Percentiles rank a stretch among this genome's conserved stretches.
phyloP scores from a whole-genome alignment of 257 asterid genomes.

The Ophiorrhiza pumila region DNA sequence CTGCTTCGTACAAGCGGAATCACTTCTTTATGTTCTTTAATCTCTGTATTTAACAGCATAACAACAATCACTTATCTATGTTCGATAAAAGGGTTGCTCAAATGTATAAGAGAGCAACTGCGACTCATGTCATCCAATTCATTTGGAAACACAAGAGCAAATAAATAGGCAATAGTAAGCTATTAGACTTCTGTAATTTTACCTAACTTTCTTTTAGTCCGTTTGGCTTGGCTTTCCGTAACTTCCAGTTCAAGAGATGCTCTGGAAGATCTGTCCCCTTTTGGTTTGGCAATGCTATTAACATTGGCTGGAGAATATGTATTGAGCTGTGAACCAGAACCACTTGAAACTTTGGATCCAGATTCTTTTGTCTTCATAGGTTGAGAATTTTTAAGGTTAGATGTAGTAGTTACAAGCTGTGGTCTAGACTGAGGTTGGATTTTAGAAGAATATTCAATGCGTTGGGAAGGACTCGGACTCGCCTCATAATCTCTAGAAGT shows the following conservation, averaged over 20 bases:
- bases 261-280: conserved; percentile 27
- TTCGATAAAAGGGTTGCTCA: too few relatives aligned
- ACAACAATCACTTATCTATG: not conserved
- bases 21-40: conserved; percentile 41
- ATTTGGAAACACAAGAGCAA: not conserved
- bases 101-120: not conserved
- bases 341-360: conserved; percentile 22
- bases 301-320: conserved; percentile 21
- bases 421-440: conserved; percentile 28
- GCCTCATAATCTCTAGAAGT: conserved; percentile 14
- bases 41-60: conserved; percentile 29
- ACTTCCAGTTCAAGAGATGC: conserved; percentile 22
- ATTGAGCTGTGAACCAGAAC: conserved; percentile 27
- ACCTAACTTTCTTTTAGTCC: conserved; percentile 43
- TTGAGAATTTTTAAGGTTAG: conserved; percentile 30
- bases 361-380: conserved; percentile 28
- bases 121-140: not conserved
- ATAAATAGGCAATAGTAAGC: not conserved
- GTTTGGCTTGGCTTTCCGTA: conserved; percentile 29
- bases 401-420: conserved; percentile 29
- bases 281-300: conserved; percentile 17
- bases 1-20: conserved; percentile 29
- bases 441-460: conserved; percentile 19
- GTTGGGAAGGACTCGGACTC: conserved; percentile 20
- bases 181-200: not conserved